phyloP scores from a whole-genome alignment of 2,329 filamentous ascomycete genomes.

The Epichloe glyceriae region DNA sequence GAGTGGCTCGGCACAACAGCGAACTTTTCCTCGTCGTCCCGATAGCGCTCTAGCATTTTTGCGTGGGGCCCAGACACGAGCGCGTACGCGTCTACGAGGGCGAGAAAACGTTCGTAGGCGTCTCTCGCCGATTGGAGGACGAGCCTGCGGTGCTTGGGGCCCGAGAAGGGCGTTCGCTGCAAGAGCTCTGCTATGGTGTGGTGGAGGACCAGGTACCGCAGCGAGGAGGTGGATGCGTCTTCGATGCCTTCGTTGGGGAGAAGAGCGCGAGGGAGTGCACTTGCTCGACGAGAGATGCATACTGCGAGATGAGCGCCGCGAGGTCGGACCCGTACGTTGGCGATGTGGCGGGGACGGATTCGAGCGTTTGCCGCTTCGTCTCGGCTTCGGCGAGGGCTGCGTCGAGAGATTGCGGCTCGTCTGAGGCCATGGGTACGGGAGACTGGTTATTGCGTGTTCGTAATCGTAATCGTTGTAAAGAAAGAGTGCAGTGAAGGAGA shows the following conservation, averaged over 20 bases:
- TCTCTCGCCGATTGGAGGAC: constrained; percentile 51
- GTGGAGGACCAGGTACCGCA: constrained; percentile 73
- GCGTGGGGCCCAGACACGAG: constrained; percentile 53
- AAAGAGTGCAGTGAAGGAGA: no score
- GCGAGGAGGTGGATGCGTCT: constrained; percentile 70
- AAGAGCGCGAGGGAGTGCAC: constrained; percentile 67
- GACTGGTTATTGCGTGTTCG: no score
- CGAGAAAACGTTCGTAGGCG: constrained; percentile 68
- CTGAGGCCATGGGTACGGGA: constrained; percentile 15
- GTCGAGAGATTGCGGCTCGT: constrained; percentile 37
- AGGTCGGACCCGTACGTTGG: constrained; percentile 56
- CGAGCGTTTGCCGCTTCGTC: constrained; percentile 40
- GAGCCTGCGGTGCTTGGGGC: constrained; percentile 42
- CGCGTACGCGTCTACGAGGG: constrained; percentile 64
- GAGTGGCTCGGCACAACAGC: constrained; percentile 48
- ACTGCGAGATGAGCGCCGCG: constrained; percentile 51
- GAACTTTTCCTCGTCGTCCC: constrained; percentile 59
- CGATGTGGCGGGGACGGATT: constrained; percentile 49
- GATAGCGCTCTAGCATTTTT: constrained; percentile 59
- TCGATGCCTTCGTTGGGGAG: constrained; percentile 82
- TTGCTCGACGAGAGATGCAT: constrained; percentile 59
- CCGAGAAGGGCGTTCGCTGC: constrained; percentile 47
- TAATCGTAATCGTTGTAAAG: no score
- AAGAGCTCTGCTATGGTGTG: constrained; percentile 70
- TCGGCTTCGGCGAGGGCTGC: constrained; percentile 38